These are phyloP conservation scores for Erythrophleum ivorense DNA, from an alignment of 331 rosid genomes.

Conservation along the genomic window DNA sequence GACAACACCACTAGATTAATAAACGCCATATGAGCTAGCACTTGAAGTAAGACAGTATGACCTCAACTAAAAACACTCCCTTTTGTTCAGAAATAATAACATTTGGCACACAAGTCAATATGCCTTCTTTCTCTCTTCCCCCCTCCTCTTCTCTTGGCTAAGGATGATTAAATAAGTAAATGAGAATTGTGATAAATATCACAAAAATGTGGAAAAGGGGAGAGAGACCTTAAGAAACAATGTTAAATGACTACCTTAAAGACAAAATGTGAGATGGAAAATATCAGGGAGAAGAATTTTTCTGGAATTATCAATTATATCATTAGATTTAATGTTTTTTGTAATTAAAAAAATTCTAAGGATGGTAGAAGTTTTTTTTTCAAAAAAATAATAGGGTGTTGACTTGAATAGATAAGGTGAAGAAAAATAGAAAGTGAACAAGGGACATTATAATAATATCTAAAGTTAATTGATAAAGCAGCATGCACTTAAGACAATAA, in stretches of 20 bases:
- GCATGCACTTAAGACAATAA: not conserved
- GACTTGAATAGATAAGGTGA: not conserved
- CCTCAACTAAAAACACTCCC: not conserved
- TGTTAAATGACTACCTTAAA: not conserved
- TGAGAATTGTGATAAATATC: not conserved
- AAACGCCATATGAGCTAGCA: not conserved
- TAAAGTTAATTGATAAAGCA: not conserved
- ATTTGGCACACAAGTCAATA: constrained; percentile 1
- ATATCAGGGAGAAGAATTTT: not conserved
- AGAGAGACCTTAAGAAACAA: not conserved
- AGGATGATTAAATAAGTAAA: not conserved
- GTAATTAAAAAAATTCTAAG: not conserved
- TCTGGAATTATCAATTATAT: not conserved
- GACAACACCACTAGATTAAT: not conserved
- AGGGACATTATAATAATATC: not conserved
- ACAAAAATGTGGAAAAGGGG: not conserved
- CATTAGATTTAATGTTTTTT: not conserved
- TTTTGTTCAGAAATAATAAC: not conserved
- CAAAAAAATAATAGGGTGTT: not conserved
- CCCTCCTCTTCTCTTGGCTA: not conserved
- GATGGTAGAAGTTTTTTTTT: not conserved
- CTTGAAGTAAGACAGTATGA: not conserved
- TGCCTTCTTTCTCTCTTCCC: not conserved
- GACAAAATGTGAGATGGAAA: not conserved
- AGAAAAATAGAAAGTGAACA: not conserved